Conservation (phyloP, 805 yeast species). For the Trichomonascus vanleenenianus region DNA sequence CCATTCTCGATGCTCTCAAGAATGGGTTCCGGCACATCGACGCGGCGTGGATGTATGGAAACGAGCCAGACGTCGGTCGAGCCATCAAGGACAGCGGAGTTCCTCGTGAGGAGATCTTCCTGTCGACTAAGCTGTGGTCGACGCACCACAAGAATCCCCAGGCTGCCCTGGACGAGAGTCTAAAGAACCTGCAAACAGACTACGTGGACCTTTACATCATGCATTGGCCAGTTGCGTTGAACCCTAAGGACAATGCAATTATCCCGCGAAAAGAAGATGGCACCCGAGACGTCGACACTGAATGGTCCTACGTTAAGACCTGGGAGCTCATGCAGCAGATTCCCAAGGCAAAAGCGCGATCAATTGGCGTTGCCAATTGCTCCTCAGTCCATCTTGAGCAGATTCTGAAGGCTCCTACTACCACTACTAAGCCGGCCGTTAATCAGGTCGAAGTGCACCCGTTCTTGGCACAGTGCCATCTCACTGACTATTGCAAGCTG, state of each 20-base stretch:
- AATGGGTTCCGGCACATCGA: slow-evolving; percentile 68
- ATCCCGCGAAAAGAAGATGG: slow-evolving; percentile 14
- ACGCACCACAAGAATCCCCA: slow-evolving; percentile 32
- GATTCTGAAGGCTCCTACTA: slow-evolving; percentile 37
- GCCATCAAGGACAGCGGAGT: slow-evolving; percentile 36
- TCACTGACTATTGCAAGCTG: slow-evolving; percentile 39
- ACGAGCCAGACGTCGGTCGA: slow-evolving; percentile 57
- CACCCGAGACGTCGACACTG: slow-evolving; percentile 1
- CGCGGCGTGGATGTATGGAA: slow-evolving; percentile 62
- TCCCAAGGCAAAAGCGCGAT: slow-evolving; percentile 44
- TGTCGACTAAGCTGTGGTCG: slow-evolving; percentile 60
- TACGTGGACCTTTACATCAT: slow-evolving; percentile 60
- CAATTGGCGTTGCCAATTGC: slow-evolving; percentile 79
- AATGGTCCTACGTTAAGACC: slow-evolving; percentile 52
- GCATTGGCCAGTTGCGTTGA: slow-evolving; percentile 53
- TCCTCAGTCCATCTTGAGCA: slow-evolving; percentile 57
- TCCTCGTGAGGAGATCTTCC: slow-evolving; percentile 44
- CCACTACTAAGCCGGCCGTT: slow-evolving; percentile 46
- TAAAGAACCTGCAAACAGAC: slow-evolving; percentile 45
- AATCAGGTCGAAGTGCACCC: slow-evolving; percentile 58
- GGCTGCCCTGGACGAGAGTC: slow-evolving; percentile 42
- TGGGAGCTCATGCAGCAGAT: slow-evolving; percentile 51
- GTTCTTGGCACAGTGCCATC: slow-evolving; percentile 35
- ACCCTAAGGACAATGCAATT: slow-evolving; percentile 12
- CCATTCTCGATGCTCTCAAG: slow-evolving; percentile 39